phyloP scores from a whole-genome alignment of 768 basidiomycete species.

The Gautieria morchelliformis region DNA sequence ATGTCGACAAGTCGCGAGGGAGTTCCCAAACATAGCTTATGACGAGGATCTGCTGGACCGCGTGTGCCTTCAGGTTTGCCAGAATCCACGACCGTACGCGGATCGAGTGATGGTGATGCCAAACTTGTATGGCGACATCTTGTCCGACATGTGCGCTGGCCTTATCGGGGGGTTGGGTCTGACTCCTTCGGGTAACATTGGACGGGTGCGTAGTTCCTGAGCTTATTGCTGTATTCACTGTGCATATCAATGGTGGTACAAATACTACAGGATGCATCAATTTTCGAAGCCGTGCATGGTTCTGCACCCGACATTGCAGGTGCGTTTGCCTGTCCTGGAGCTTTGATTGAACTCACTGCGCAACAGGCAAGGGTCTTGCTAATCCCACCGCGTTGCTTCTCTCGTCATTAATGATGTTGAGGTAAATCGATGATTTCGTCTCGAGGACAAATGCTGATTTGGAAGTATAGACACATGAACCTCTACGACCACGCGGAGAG shows the following conservation, averaged over 20 bases:
- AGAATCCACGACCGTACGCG: conserved; percentile 86
- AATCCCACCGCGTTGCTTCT: conserved; percentile 99
- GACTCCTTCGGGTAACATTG: conserved; percentile 97
- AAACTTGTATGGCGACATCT: conserved; percentile 91
- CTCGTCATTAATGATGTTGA: conserved; percentile 96
- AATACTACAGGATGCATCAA: conserved; percentile 75
- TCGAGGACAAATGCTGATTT: conserved; percentile 16
- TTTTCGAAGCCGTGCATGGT: conserved; percentile 99
- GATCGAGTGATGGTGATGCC: conserved; percentile 99
- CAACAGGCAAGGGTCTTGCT: conserved; percentile 76
- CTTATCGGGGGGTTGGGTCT: conserved; percentile 96
- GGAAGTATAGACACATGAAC: conserved; percentile 74
- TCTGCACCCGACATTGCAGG: conserved; percentile 99
- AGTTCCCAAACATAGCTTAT: conserved; percentile 87
- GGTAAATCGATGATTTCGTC: conserved; percentile 37
- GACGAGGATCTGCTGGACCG: conserved; percentile 97
- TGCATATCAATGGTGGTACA: neutral
- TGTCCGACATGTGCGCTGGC: conserved; percentile 98
- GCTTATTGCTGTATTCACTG: neutral
- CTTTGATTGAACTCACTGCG: neutral
- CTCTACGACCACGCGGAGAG: conserved; percentile 71
- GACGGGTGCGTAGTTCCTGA: conserved; percentile 47
- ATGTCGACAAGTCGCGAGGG: conserved; percentile 91
- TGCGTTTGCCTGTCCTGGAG: conserved; percentile 20
- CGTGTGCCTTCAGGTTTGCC: conserved; percentile 81